Evolutionary conservation across 257 asterid species (phyloP), one percentile per base, ranked within the genome.

Genomic region (Solanum chiquidenum): DNA sequence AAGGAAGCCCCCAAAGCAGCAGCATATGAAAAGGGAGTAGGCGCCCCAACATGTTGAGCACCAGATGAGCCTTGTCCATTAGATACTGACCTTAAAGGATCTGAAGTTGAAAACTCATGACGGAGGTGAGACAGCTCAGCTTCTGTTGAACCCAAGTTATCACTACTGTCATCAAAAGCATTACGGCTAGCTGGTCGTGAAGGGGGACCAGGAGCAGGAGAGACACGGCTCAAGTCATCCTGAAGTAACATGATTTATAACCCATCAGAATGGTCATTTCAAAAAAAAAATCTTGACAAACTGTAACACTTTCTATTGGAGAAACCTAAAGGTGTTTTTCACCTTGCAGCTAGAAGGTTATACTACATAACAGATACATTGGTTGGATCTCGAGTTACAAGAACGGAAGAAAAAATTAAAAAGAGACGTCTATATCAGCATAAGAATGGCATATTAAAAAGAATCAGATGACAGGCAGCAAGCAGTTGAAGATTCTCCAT

Each of bases 171-270:
- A 89, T 94, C 95, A 88, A 94, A 93, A 77, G 98, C 94, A 88
- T 91, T 96, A 87, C 98, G 92, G 89, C 98, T 95, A 58, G 95
- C 91, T 20, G 99, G 98, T 66, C 98, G 97, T 75, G 98, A 96
- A 72, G 96, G 94, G 92, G 91, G 95, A 25, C 94, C 92, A 86
- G 98, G 83, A 76, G 87, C 93, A 37, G 95, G 92, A 88, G 94
- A 86, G 21, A 89, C 64, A 33, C 90, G 93, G 93, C 92, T 91
- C 83, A 94, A 83, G 91, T 94, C 99, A 88, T 92, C 99, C 99
- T 97, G 96, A 91, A 18, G 46, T 34, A 90, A 25, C 72, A 74
- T 25, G 84, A 86, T 27, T 42, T 86, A 80, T 58, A 83, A 73
- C 31, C 69, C 87, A 58, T 13, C 64, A 72, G 55, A 75, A 76